Evolutionary conservation across 2,329 filamentous ascomycete species (phyloP), one percentile per base, ranked within the genome.

Genomic region (Colletotrichum orbiculare): DNA sequence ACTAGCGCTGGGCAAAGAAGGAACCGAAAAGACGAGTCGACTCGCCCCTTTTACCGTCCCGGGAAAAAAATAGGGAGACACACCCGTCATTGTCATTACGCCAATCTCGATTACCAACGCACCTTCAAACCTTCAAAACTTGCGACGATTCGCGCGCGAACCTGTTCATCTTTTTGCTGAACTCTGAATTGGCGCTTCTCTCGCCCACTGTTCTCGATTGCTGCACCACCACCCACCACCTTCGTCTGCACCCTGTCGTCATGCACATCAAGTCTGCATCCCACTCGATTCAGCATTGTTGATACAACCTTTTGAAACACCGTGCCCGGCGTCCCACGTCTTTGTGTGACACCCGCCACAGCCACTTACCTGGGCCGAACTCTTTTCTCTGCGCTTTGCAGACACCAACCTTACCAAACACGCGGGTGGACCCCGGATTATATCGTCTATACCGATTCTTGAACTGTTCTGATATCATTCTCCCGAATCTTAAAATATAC

Each of bases 231-330:
- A 58, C 41, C 43, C 54, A 39, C 35, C 53, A 50, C 60, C 58
- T 25, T 57, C 37, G 50, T 38, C 53, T 67, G 49, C 53, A 69
- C 57, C 59, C 65, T 66, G 57, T 60, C 49, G 61, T 67, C 66
- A 70, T 71, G 69, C 69, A 61, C 63, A 60, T 58, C 56, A 60
- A 56, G 53, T 63, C 61, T 67, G 63, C 56, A 50, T 63, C 56
- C 60, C 64, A 60, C 60, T 67, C 55, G 50, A 53, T 57, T 68
- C 64, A 70, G 69, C 69, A 72, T 72, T 72, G 69, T 71, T 70
- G 69, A 72, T 67, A 68, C 70, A 54, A 66, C 66, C 66, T 69
- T 66, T 67, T 72, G 70, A 72, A 72, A 72, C 70, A 66, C 45
- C 62, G 52, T 67, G 66, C 66, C 67, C 53, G 56, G 54, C 60